Percentiles rank a stretch among this genome's conserved stretches.
Evolutionary conservation across 345 rosid genomes (phyloP).

Genomic region (Linum usitatissimum): DNA sequence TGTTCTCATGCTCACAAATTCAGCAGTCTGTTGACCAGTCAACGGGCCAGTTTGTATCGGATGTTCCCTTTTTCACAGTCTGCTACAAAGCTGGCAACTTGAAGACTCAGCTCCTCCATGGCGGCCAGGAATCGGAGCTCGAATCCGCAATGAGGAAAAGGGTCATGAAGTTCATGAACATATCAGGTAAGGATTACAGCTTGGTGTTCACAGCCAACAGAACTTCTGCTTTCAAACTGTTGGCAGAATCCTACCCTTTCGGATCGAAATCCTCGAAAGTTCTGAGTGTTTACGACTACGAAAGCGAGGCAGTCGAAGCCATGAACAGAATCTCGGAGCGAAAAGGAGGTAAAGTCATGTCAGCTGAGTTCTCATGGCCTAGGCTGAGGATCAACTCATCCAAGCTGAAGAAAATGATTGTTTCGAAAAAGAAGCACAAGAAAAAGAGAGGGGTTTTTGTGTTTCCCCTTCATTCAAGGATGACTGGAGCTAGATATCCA

Average conservation of each 20-base stretch:
- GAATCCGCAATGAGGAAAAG: constrained; percentile 63
- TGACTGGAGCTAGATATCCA: constrained; percentile 80
- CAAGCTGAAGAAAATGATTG: constrained; percentile 53
- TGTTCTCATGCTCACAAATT: constrained; percentile 67
- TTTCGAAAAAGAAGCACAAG: constrained; percentile 40
- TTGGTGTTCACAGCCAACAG: constrained; percentile 88
- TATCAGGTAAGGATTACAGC: constrained; percentile 63
- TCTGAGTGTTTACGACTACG: constrained; percentile 74
- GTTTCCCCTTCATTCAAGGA: constrained; percentile 80
- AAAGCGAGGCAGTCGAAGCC: constrained; percentile 75
- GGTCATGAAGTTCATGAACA: constrained; percentile 63
- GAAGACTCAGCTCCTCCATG: constrained; percentile 69
- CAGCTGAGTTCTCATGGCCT: constrained; percentile 92
- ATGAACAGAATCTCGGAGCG: constrained; percentile 51
- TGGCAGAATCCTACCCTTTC: constrained; percentile 83
- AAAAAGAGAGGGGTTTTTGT: constrained; percentile 70
- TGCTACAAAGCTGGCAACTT: constrained; percentile 68
- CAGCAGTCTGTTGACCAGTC: constrained; percentile 30
- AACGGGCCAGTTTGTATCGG: constrained; percentile 25
- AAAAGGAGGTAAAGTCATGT: constrained; percentile 61
- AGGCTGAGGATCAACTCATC: constrained; percentile 56
- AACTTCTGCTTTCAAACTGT: constrained; percentile 87
- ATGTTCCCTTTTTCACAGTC: constrained; percentile 70
- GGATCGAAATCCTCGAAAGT: constrained; percentile 39
- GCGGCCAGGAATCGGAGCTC: constrained; percentile 52